Base-by-base conservation (phyloP, 1,139 yeast genomes). In the Taiozyma sp. region DNA sequence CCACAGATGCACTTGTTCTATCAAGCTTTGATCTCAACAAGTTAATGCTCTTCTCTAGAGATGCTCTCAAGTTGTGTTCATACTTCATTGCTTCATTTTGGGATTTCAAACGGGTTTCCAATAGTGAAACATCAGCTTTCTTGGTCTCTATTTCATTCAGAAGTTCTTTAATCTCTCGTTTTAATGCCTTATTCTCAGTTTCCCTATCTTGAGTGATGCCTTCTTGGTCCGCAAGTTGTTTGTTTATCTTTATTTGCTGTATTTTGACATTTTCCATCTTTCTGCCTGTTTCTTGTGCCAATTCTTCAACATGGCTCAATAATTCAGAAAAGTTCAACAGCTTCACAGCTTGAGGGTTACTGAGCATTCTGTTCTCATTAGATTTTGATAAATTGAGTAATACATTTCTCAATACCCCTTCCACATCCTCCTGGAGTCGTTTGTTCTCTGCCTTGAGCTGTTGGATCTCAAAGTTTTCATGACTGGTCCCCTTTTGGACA, bases 161-260 rank as follows among this genome's bases (percentile, higher is more conserved):
- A 14, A 48, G 34, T 7, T 16, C n/a, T 7, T 42, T 38, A 30
- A 46, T n/a, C 5, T 49, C 43, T 1, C 38, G 22, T 19, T 39
- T 45, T 23, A 44, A 40, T 5, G n/a, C 5, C 9, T 19, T 22
- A n/a, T 46, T 41, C 4, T 19, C 23, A 1, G 12, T 10, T 19
- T 30, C 43, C 2, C 44, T 39, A 4, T 48, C 45, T 6, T 14
- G 8, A 10, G 38, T 14, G 4, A 36, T 4, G 9, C 3, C 19
- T 22, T 54, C 47, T 32, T 30, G 23, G 16, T 51, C 57, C 3
- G 29, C 36, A 4, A 50, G 27, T 13, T 47, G 42, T 24, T 55
- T 55, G 4, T 36, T 36, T 8, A 44, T 34, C 22, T 55, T 55
- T 6, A 53, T 50, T 2, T 43, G 45, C 27, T 53, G 50, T 22